Percentiles rank a stretch among this genome's conserved stretches.
phyloP scores from a whole-genome alignment of 257 asterid genomes.

The Nicotiana knightiana region DNA sequence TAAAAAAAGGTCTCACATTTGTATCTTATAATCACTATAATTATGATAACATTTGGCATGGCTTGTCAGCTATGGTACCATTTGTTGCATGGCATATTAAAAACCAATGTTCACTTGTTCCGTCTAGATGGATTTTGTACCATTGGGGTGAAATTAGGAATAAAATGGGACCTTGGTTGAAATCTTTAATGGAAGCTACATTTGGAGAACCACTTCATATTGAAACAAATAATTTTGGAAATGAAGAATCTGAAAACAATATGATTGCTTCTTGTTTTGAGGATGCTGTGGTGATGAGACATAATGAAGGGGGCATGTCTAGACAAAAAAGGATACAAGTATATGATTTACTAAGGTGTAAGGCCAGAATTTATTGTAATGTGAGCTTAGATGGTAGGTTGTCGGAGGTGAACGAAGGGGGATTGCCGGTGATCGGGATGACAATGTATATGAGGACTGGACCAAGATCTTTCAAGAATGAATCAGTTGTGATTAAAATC shows the following conservation, averaged over 20 bases:
- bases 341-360: constrained; percentile 59
- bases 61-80: constrained; percentile 56
- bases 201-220: constrained; percentile 32
- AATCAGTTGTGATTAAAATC: constrained; percentile 37
- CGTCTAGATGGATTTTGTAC: constrained; percentile 52
- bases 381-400: constrained; percentile 21
- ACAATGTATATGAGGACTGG: constrained; percentile 63
- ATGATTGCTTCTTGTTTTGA: constrained; percentile 40
- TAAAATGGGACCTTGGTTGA: constrained; percentile 59
- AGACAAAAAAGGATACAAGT: constrained; percentile 42
- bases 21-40: constrained; percentile 57
- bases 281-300: constrained; percentile 62
- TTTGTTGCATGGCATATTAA: constrained; percentile 60
- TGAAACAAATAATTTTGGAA: constrained; percentile 10
- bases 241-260: constrained; percentile 4
- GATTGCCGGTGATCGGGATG: constrained; percentile 41
- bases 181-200: constrained; percentile 37
- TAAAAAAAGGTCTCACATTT: constrained; percentile 43
- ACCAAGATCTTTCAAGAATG: constrained; percentile 53
- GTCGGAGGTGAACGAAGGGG: not conserved
- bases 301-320: constrained; percentile 67
- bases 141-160: constrained; percentile 69
- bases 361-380: constrained; percentile 46
- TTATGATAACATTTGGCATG: constrained; percentile 74
- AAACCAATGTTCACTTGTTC: constrained; percentile 29